Evolutionary conservation across 352 stramenopile genomes (phyloP).

Genomic region (Phytophthora melonis): DNA sequence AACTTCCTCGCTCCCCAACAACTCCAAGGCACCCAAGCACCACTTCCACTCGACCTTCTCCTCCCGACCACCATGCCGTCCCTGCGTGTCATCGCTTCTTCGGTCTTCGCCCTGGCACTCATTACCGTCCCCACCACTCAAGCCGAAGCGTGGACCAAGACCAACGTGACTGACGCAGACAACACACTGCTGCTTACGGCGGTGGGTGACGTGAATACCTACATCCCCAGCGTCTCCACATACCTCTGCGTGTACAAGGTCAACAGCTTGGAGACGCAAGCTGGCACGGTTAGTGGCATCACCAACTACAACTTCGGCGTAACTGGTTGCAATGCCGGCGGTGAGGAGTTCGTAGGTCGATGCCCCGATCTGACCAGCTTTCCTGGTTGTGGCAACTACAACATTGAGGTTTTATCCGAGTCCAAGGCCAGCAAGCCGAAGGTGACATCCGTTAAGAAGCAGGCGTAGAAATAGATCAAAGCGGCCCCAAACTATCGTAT

Average conservation of each 20-base stretch:
- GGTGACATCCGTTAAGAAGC: slow-evolving; percentile 39
- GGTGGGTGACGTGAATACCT: slow-evolving; percentile 32
- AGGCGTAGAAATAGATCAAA: slow-evolving; percentile 19
- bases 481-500: neutral
- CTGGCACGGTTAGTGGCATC: slow-evolving; percentile 2
- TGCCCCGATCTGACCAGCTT: slow-evolving; percentile 43
- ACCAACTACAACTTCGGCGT: slow-evolving; percentile 57
- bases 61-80: slow-evolving; percentile 10
- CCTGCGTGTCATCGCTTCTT: slow-evolving; percentile 9
- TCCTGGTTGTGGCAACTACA: slow-evolving; percentile 28
- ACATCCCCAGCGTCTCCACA: slow-evolving; percentile 30
- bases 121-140: slow-evolving; percentile 3
- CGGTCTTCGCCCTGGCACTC: slow-evolving; percentile 15
- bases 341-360: slow-evolving; percentile 37
- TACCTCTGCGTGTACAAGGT: slow-evolving; percentile 48
- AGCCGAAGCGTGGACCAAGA: neutral
- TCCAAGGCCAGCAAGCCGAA: slow-evolving; percentile 41
- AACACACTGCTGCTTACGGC: slow-evolving; percentile 38
- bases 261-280: slow-evolving; percentile 37
- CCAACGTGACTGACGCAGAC: slow-evolving; percentile 25
- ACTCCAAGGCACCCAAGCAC: slow-evolving; percentile 3
- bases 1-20: slow-evolving; percentile 18
- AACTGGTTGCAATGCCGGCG: slow-evolving; percentile 44
- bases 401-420: slow-evolving; percentile 42
- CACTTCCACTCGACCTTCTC: neutral